These are phyloP conservation scores for Colletotrichum cuscutae DNA, from an alignment of 2,329 filamentous ascomycete genomes.

Conservation along the genomic window DNA sequence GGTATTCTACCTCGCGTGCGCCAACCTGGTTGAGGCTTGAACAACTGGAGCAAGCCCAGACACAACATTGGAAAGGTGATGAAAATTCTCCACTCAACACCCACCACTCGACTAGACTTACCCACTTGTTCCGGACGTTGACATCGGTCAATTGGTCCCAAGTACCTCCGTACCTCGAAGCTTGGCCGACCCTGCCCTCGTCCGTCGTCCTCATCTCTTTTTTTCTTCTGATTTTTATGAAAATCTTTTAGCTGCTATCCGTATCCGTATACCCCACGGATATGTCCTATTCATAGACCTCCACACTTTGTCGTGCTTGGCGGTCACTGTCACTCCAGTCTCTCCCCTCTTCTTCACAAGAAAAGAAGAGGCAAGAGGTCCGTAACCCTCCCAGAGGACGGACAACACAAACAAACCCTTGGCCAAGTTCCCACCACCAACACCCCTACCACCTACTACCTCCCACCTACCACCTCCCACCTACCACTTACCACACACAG, in stretches of 20 bases:
- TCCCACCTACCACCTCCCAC: neutral
- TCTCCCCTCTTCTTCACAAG: neutral
- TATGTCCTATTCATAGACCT: conserved; percentile 27
- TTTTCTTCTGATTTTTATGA: conserved; percentile 2
- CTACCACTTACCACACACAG: neutral
- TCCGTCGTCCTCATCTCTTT: neutral
- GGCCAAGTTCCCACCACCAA: conserved; percentile 1
- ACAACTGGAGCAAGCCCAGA: conserved; percentile 8
- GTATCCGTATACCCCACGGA: conserved; percentile 16
- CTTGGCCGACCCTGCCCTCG: conserved; percentile 4
- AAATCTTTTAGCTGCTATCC: conserved; percentile 5
- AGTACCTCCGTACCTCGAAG: conserved; percentile 4
- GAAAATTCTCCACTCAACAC: conserved; percentile 16
- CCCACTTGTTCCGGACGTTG: conserved; percentile 28
- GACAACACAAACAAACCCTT: neutral
- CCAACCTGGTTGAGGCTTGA: neutral
- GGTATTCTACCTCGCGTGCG: neutral
- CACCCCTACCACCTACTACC: neutral
- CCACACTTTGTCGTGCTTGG: conserved; percentile 7
- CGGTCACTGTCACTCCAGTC: conserved; percentile 1
- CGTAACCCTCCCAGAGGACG: neutral
- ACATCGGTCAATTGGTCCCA: conserved; percentile 19
- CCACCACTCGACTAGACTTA: conserved; percentile 26
- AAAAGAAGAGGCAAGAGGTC: neutral
- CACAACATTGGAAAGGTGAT: neutral